Base-by-base conservation (phyloP, 768 basidiomycete species). In the Clavulina sp. region DNA sequence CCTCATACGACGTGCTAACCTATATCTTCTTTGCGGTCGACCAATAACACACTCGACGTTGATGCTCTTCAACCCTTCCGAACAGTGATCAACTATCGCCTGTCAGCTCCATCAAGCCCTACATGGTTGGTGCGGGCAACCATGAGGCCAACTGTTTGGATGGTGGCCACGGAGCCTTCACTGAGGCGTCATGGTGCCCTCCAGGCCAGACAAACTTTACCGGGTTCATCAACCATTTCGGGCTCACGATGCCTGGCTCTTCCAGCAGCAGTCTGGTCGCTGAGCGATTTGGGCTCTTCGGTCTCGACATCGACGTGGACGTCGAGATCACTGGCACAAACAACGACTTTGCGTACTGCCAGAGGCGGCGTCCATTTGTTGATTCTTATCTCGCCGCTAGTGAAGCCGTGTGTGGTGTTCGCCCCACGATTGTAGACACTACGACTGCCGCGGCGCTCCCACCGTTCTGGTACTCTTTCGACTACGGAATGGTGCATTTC, bases 71-170 rank as follows among this genome's bases (percentile, higher is more conserved):
- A n/a, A n/a, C n/a, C n/a, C n/a, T n/a, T n/a, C n/a, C n/a, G n/a
- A n/a, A n/a, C n/a, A n/a, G n/a, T n/a, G n/a, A n/a, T n/a, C 9
- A 38, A 19, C 9, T 38, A 9, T 9, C 19, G 34, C 19, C 34
- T 0, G 34, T 63, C 52, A 57, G 61, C 7, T 51, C 59, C 13
- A 24, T 38, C 16, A 51, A 54, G 33, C 54, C 61, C 18, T 63
- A 61, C 57, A 61, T 62, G 60, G 60, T 63, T 16, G 38, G 43
- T 2, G 56, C 58, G 0, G 62, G 62, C 5, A 63, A 63, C 41
- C 62, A 63, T 56, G 62, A 63, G 52, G 54, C 55, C 16, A 58
- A 56, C 53, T 47, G 57, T 56, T n/a, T n/a, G n/a, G n/a, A n/a
- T n/a, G n/a, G n/a, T n/a, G n/a, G n/a, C n/a, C n/a, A n/a, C n/a